Conservation (phyloP, 1,284 basidiomycete genomes). For the Gymnopus androsaceus region DNA sequence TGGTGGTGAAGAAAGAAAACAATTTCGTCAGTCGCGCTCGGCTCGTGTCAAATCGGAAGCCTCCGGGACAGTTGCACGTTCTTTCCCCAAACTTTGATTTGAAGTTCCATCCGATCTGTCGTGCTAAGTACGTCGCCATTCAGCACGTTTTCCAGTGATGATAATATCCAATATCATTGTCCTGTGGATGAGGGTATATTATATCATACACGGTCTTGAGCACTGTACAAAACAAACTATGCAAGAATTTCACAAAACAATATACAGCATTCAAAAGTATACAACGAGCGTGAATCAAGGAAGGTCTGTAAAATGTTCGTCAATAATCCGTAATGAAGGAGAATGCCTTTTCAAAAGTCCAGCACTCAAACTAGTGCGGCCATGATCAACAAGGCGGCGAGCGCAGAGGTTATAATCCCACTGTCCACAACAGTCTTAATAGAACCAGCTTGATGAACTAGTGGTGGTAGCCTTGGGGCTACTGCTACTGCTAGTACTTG, state of each 20-base stretch:
- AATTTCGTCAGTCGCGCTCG: not conserved
- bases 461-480: not conserved
- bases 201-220: too few species aligned
- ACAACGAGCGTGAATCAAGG: not conserved
- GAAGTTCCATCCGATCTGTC: not conserved
- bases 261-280: not conserved
- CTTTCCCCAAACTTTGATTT: not conserved
- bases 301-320: not conserved
- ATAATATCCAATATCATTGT: too few species aligned
- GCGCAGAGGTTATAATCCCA: not conserved
- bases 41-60: conserved; percentile 7
- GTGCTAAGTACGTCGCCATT: not conserved
- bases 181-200: too few species aligned
- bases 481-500: not conserved
- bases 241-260: too few species aligned
- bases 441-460: not conserved
- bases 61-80: not conserved
- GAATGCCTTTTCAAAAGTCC: not conserved
- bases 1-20: conserved; percentile 17
- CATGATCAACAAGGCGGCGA: not conserved
- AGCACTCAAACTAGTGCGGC: not conserved
- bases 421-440: not conserved
- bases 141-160: too few species aligned
- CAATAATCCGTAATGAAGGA: not conserved
- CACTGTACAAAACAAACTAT: too few species aligned